Percentiles rank a stretch among this genome's conserved stretches.
These are phyloP conservation scores for Silybum marianum DNA, from an alignment of 129 eudicot genomes.

Conservation along the genomic window DNA sequence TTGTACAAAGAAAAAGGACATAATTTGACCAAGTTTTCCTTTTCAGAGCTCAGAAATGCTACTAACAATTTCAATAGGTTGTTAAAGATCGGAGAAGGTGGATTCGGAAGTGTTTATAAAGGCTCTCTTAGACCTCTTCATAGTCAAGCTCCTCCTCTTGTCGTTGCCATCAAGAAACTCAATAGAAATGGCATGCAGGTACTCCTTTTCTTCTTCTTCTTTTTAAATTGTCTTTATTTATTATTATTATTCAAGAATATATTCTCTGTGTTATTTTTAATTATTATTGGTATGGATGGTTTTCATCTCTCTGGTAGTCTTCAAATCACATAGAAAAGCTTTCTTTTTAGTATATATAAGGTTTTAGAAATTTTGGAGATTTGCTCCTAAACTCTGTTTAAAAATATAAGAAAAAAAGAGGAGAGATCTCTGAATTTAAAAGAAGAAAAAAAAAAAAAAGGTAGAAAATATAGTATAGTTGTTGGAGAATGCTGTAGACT, in stretches of 20 bases:
- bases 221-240: background rate
- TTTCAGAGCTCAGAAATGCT: slow-evolving; percentile 64
- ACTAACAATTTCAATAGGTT: slow-evolving; percentile 59
- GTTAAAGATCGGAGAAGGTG: slow-evolving; percentile 85
- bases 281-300: background rate
- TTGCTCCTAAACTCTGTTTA: no score
- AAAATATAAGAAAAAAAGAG: no score
- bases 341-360: background rate
- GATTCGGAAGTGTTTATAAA: slow-evolving; percentile 83
- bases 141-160: slow-evolving; percentile 48
- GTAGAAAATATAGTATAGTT: no score
- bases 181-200: slow-evolving; percentile 79
- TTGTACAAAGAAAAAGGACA: slow-evolving; percentile 63
- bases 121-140: slow-evolving; percentile 49
- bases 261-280: background rate
- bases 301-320: no score
- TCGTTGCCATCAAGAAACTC: slow-evolving; percentile 82
- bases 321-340: background rate
- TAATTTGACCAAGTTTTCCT: slow-evolving; percentile 58
- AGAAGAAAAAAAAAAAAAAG: no score
- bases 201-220: background rate
- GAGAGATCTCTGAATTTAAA: no score
- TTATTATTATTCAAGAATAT: background rate
- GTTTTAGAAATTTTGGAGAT: no score
- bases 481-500: background rate